A percentile compares a stretch with the other conserved stretches of the same genome.
phyloP scores from a whole-genome alignment of 495 filamentous ascomycete genomes.

The Barbatosphaeria neglecta region DNA sequence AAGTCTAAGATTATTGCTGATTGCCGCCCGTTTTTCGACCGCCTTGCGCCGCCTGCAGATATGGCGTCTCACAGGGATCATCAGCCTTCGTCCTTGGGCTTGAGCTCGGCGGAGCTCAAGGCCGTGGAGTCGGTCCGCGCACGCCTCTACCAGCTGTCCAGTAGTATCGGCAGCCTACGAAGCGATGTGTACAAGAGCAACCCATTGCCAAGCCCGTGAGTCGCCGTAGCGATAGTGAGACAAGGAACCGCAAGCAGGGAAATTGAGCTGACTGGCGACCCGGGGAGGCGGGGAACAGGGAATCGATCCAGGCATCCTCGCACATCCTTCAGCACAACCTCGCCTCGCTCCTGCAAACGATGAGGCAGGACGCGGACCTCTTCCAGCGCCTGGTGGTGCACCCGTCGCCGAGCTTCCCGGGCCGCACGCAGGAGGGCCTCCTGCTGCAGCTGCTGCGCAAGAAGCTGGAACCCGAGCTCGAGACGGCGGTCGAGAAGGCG shows the following conservation, averaged over 20 bases:
- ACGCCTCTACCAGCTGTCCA: constrained; percentile 56
- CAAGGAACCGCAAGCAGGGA: neutral
- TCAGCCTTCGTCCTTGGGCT: constrained; percentile 22
- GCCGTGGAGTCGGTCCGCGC: constrained; percentile 64
- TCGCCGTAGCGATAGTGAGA: neutral
- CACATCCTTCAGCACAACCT: constrained; percentile 56
- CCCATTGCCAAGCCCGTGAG: constrained; percentile 26
- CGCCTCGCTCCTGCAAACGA: constrained; percentile 43
- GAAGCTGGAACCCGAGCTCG: constrained; percentile 65
- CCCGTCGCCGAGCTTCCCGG: constrained; percentile 65
- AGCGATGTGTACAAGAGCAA: constrained; percentile 17
- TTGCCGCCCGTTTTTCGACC: neutral
- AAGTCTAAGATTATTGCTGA: too few species aligned
- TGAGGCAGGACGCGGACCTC: constrained; percentile 45
- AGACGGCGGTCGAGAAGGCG: constrained; percentile 58
- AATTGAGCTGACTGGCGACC: neutral
- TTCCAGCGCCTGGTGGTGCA: constrained; percentile 55
- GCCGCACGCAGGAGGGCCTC: constrained; percentile 51
- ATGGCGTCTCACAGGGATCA: constrained; percentile 20
- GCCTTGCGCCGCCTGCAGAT: neutral
- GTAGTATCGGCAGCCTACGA: constrained; percentile 52
- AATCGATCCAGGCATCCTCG: constrained; percentile 57
- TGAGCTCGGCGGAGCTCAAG: constrained; percentile 52
- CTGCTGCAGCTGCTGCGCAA: constrained; percentile 61
- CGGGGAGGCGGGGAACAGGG: too few species aligned